phyloP scores from a whole-genome alignment of 257 asterid species.

The Solanum pinnatisectum region DNA sequence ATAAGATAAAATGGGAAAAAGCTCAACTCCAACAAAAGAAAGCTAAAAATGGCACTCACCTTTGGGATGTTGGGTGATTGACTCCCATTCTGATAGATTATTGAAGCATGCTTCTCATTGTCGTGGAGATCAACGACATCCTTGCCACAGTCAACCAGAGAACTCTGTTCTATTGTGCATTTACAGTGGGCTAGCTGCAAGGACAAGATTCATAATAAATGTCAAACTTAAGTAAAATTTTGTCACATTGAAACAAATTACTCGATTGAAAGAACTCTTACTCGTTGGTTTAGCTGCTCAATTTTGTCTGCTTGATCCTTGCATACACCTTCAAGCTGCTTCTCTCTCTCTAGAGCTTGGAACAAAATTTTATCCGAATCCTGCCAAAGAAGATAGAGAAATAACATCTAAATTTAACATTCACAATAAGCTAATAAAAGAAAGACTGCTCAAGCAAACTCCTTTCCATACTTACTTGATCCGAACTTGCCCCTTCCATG shows the following conservation, averaged over 20 bases:
- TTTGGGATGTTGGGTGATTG: constrained; percentile 17
- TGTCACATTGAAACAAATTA: not conserved
- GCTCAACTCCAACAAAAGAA: not conserved
- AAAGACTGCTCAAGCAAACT: not conserved
- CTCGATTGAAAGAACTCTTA: constrained; percentile 2
- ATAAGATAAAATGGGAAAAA: not conserved
- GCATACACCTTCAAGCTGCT: constrained; percentile 60
- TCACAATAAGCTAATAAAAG: not conserved
- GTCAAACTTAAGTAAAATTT: not conserved
- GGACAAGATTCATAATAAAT: not conserved
- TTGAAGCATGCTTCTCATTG: constrained; percentile 25
- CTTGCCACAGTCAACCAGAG: constrained; percentile 1
- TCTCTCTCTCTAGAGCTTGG: constrained; percentile 34
- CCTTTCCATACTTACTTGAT: constrained; percentile 22
- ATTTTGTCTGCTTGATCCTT: constrained; percentile 74
- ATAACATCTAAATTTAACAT: not conserved
- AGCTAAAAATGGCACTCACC: constrained; percentile 14
- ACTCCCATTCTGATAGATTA: constrained; percentile 27
- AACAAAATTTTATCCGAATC: constrained; percentile 32
- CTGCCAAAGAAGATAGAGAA: constrained; percentile 10
- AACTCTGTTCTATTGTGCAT: constrained; percentile 24
- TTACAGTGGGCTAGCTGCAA: constrained; percentile 64
- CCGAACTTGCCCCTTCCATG: constrained; percentile 17
- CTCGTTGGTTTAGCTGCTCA: constrained; percentile 64
- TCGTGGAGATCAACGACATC: not conserved